Evolutionary conservation across 306 rosid genomes (phyloP), one percentile per base, ranked within the genome.

Genomic region (Rosa chinensis): DNA sequence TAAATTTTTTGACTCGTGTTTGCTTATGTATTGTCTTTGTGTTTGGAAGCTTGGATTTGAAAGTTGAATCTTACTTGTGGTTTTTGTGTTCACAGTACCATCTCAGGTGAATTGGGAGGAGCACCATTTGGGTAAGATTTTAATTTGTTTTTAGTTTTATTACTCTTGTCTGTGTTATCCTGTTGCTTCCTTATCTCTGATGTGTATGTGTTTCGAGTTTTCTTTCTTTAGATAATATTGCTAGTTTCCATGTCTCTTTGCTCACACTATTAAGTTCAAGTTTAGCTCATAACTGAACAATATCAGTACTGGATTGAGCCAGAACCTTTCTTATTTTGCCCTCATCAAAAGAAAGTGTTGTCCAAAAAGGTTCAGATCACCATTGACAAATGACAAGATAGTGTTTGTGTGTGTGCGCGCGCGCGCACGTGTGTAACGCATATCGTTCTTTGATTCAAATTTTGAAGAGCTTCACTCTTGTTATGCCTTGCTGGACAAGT

Each of bases 71-170:
- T 75, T 40, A 35, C 48, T 55, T 21, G 14, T 70, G 8, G 66
- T 10, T 21, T 64, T 42, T 79, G 11, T 77, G 39, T 84, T 82
- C 83, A 86, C 93, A 94, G 99, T 73, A 92, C 99, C 10, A 86
- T 92, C 82, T 90, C 99, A 75, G 78, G 82, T 81, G 97, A 94
- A 64, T 82, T 92, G 71, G 92, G 84, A 63, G 99, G 99, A 78
- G 95, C 97, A 13, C 99, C 99, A 42, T 94, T 92, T 83, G 97
- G 97, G 99, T 92, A 89, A 88, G 82, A 18, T 45, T 82, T 74
- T 78, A 25, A 35, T 32, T 39, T 2, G 3, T 39, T 63, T 42
- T 25, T 20, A 39, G 1, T 40, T 61, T 16, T 13, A 8, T 25
- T 43, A 17, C 47, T 44, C 20, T 63, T 55, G 50, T 76, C 58